Conservation (phyloP, 2,329 filamentous ascomycete species). For the Bipolaris zeicola region DNA sequence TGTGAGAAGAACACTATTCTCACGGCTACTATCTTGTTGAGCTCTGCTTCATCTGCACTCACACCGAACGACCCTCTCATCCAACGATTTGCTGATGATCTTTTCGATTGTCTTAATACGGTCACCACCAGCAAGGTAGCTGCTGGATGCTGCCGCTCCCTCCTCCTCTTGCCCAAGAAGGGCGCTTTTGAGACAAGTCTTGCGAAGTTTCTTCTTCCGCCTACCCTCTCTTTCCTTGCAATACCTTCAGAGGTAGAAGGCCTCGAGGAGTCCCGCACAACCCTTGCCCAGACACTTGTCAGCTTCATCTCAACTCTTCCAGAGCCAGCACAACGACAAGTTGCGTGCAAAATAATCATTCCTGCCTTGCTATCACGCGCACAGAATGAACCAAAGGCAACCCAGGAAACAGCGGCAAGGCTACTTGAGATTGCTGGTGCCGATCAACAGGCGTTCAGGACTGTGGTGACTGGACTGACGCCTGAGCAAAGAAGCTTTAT, state of each 20-base stretch:
- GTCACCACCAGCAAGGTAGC: constrained; percentile 88
- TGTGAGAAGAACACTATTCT: constrained; percentile 94
- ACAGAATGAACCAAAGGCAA: constrained; percentile 63
- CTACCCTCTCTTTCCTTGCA: constrained; percentile 75
- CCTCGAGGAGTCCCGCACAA: constrained; percentile 73
- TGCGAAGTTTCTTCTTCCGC: constrained; percentile 74
- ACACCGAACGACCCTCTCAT: constrained; percentile 77
- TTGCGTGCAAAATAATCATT: constrained; percentile 76
- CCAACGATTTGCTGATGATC: constrained; percentile 74
- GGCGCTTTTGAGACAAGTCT: constrained; percentile 61
- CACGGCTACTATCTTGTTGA: constrained; percentile 86
- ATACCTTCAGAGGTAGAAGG: constrained; percentile 70
- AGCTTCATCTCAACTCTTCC: constrained; percentile 64
- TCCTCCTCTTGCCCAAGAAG: constrained; percentile 69
- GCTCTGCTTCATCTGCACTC: constrained; percentile 75
- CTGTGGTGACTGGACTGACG: constrained; percentile 73
- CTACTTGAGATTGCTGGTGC: constrained; percentile 80
- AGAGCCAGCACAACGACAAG: constrained; percentile 39
- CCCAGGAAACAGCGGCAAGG: constrained; percentile 71
- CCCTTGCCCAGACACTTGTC: constrained; percentile 76
- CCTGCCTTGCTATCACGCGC: constrained; percentile 78
- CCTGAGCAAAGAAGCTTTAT: constrained; percentile 74
- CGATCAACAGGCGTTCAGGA: constrained; percentile 75
- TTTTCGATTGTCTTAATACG: constrained; percentile 82
- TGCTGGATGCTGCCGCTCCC: constrained; percentile 83